Conservation (phyloP, 148 eudicot genomes). For the Chenopodium suecicum region DNA sequence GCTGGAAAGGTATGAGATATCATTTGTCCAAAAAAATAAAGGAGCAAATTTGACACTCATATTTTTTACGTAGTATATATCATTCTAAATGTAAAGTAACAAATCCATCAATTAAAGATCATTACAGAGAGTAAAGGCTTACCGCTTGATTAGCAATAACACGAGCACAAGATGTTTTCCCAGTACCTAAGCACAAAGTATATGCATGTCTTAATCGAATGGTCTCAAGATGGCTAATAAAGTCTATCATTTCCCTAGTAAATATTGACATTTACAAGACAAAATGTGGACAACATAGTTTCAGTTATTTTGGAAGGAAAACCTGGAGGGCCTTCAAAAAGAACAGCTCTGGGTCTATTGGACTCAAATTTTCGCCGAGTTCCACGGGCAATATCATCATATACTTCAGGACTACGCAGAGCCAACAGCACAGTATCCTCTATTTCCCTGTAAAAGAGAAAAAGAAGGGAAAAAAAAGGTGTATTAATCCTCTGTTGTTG, state of each 20-base stretch:
- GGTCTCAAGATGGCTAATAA: neutral
- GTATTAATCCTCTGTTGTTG: neutral
- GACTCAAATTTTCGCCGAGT: slow-evolving; percentile 91
- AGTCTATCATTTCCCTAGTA: neutral
- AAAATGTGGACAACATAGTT: neutral
- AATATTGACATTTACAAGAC: neutral
- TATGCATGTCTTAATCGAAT: neutral
- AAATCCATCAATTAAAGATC: neutral
- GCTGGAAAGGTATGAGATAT: neutral
- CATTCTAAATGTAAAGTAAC: neutral
- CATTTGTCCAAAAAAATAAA: neutral
- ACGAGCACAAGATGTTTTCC: slow-evolving; percentile 98
- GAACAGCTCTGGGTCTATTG: slow-evolving; percentile 89
- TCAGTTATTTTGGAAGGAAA: slow-evolving; percentile 20
- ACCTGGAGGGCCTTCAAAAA: slow-evolving; percentile 99
- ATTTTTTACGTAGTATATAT: neutral
- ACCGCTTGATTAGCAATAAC: slow-evolving; percentile 96
- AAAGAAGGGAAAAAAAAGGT: neutral
- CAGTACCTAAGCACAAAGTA: slow-evolving; percentile 76
- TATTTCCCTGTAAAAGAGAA: slow-evolving; percentile 50
- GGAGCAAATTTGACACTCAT: neutral
- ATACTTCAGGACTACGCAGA: slow-evolving; percentile 88
- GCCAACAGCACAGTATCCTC: slow-evolving; percentile 87
- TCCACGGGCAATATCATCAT: slow-evolving; percentile 96
- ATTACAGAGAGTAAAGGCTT: slow-evolving; percentile 25